Conservation (phyloP, 1,139 yeast genomes). For the Sugiyamaella paludigena region DNA sequence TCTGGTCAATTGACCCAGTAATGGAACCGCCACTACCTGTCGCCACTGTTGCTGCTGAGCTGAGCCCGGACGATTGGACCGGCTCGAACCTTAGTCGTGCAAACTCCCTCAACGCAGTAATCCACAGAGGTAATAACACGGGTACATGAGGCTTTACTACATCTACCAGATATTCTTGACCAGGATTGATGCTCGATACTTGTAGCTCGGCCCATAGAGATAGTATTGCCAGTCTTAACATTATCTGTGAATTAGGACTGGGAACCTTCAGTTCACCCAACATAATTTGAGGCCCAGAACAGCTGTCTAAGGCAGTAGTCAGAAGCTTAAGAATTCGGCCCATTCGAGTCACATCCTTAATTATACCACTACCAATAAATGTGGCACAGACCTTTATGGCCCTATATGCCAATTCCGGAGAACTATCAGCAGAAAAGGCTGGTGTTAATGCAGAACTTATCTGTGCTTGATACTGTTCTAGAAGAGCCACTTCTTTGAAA, state of each 20-base stretch:
- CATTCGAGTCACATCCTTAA: conserved; percentile 48
- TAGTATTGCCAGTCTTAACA: conserved; percentile 66
- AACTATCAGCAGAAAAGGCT: conserved; percentile 74
- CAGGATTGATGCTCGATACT: conserved; percentile 44
- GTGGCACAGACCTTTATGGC: conserved; percentile 81
- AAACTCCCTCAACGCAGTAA: conserved; percentile 68
- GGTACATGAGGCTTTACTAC: conserved; percentile 60
- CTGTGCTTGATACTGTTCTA: conserved; percentile 94
- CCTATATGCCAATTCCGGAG: conserved; percentile 68
- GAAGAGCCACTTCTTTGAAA: conserved; percentile 64
- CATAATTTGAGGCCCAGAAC: conserved; percentile 38
- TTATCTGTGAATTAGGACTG: conserved; percentile 48
- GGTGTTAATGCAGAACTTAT: conserved; percentile 88
- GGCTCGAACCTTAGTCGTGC: conserved; percentile 64
- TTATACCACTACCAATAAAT: conserved; percentile 59
- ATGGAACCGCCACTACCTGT: conserved; percentile 22
- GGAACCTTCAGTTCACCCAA: conserved; percentile 45
- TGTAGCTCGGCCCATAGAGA: conserved; percentile 88
- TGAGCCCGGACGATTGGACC: conserved; percentile 40
- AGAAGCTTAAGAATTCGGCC: conserved; percentile 66
- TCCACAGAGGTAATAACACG: conserved; percentile 74
- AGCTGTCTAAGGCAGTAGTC: conserved; percentile 64
- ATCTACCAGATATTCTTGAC: conserved; percentile 39
- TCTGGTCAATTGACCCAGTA: conserved; percentile 35
- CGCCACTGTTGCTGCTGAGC: neutral